Base-by-base conservation (phyloP, 192 early-diverging fungal species). In the Thamnidium elegans region DNA sequence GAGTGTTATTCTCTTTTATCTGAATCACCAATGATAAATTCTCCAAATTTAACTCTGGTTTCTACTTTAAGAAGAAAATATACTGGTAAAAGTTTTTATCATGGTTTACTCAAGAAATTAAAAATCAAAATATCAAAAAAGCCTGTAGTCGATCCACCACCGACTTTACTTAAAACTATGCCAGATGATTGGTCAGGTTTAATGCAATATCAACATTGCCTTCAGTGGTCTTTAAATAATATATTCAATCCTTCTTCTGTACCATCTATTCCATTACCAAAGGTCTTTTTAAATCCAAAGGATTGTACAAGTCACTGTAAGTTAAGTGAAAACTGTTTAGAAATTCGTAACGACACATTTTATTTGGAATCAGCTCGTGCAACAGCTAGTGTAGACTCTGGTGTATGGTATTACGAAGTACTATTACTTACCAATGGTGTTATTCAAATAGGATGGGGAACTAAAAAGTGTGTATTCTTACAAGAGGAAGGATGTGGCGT, bases 361-460 rank as follows among this genome's bases (percentile, higher is more conserved):
- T 84, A 86, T 0, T 93, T 93, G 63, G 91, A 93, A 71, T 91
- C 87, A 31, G 80, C 85, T 19, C 69, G 83, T 5, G 74, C 78
- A 0, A 87, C 79, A 15, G 53, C 68, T 21, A 77, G 78, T 39
- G 86, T 89, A 3, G 66, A 46, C 13, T 58, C 65, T 14, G 91
- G 91, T 8, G 82, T 77, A 64, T 93, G 76, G 77, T 85, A 79
- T 19, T 93, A 88, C 58, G 91, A 93, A 70, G 81, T 92, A 5
- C 55, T 76, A 8, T 63, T 93, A 5, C 46, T 77, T 3, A 87
- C 87, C 4, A 77, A 78, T 15, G 91, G 91, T 1, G 89, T 93
- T 58, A 86, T 93, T 69, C 91, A 93, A 61, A 74, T 93, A 55
- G 91, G 91, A 14, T 93, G 91, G 90, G 84, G 81, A 7, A 85